Conservation (phyloP, 805 yeast species). For the Teunomyces pallodes region DNA sequence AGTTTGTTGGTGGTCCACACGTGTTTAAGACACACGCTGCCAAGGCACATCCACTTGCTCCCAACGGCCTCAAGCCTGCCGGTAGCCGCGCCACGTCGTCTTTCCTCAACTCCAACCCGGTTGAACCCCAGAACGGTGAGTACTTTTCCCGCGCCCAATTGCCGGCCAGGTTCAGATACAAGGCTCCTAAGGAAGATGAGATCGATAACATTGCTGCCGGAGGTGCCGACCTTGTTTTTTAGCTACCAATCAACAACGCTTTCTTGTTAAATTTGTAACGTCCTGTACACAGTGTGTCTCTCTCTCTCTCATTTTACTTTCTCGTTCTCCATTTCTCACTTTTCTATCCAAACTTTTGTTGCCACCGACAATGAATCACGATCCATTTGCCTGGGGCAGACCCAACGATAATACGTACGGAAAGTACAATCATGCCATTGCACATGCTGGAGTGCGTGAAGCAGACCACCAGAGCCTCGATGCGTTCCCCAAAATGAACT, state of each 20-base stretch:
- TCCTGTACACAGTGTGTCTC: too few relatives aligned
- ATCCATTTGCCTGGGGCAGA: slow-evolving; percentile 94
- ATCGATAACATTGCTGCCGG: slow-evolving; percentile 77
- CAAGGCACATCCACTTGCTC: slow-evolving; percentile 42
- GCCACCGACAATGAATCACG: slow-evolving; percentile 73
- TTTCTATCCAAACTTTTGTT: neutral
- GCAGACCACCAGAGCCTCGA: slow-evolving; percentile 12
- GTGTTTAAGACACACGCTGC: slow-evolving; percentile 25
- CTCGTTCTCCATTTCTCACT: too few relatives aligned
- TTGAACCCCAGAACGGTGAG: slow-evolving; percentile 42
- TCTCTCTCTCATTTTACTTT: too few relatives aligned
- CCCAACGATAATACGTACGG: slow-evolving; percentile 85
- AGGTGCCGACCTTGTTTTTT: slow-evolving; percentile 67
- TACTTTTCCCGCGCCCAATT: slow-evolving; percentile 58
- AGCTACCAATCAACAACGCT: slow-evolving; percentile 7
- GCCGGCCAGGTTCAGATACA: slow-evolving; percentile 73
- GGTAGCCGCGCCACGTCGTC: slow-evolving; percentile 11
- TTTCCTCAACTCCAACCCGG: slow-evolving; percentile 30
- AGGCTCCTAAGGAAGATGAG: slow-evolving; percentile 61
- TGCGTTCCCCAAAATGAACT: slow-evolving; percentile 70
- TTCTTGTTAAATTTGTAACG: too few relatives aligned
- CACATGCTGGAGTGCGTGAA: slow-evolving; percentile 48
- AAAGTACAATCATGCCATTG: slow-evolving; percentile 68
- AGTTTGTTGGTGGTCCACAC: slow-evolving; percentile 83
- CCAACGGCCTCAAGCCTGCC: slow-evolving; percentile 43